Conservation (phyloP, 2,329 filamentous ascomycete genomes). For the Talaromyces sp. region DNA sequence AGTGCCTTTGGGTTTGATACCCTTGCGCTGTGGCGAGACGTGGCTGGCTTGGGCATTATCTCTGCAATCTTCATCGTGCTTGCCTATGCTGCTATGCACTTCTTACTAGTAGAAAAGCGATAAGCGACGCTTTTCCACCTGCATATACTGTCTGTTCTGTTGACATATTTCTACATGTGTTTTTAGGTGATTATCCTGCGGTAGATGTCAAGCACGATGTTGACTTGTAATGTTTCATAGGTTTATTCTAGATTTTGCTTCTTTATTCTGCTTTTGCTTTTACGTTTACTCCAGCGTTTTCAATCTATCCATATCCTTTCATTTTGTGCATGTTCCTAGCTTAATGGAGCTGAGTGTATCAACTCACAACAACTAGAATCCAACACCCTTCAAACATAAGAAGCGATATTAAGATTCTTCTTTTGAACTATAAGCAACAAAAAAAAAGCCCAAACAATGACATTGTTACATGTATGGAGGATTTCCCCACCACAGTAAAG, state of each 20-base stretch:
- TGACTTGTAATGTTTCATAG: not conserved
- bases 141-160: constrained; percentile 20
- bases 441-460: not conserved
- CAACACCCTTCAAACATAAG: not conserved
- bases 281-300: not conserved
- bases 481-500: not conserved
- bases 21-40: constrained; percentile 76
- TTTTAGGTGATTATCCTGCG: not conserved
- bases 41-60: constrained; percentile 75
- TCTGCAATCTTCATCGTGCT: constrained; percentile 77
- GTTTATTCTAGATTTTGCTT: not conserved
- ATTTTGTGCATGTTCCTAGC: not conserved
- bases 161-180: not conserved
- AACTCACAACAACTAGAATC: not conserved
- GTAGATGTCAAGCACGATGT: not conserved
- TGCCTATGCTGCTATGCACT: constrained; percentile 88
- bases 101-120: constrained; percentile 84
- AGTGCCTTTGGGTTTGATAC: constrained; percentile 95
- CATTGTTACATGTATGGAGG: not conserved
- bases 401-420: too few species aligned
- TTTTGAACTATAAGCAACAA: not conserved
- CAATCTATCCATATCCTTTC: not conserved
- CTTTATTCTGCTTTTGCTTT: not conserved
- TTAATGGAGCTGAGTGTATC: not conserved
- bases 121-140: constrained; percentile 36